Conservation (phyloP, 805 yeast genomes). For the Candida boidinii region DNA sequence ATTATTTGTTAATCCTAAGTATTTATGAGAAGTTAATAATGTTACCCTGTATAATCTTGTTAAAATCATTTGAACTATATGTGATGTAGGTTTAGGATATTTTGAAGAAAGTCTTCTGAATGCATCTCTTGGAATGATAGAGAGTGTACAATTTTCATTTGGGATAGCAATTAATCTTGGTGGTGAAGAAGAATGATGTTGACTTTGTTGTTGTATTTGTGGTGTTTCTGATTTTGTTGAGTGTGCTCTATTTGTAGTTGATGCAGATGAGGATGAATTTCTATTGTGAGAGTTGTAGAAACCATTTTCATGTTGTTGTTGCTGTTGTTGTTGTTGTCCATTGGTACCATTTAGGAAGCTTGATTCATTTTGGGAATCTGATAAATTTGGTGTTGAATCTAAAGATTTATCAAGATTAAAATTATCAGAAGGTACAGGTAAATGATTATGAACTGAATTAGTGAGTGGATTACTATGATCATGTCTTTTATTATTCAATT, state of each 20-base stretch:
- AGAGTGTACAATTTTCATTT: slow-evolving; percentile 67
- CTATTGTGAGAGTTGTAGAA: slow-evolving; percentile 4
- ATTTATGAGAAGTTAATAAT: slow-evolving; percentile 80
- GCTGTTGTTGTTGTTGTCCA: slow-evolving; percentile 3
- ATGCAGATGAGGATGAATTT: slow-evolving; percentile 7
- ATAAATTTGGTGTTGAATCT: slow-evolving; percentile 3
- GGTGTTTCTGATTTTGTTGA: slow-evolving; percentile 6
- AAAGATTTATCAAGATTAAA: slow-evolving; percentile 12
- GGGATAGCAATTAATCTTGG: slow-evolving; percentile 62
- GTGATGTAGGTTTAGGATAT: slow-evolving; percentile 86
- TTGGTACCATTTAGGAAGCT: not conserved
- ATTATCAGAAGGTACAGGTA: slow-evolving; percentile 9
- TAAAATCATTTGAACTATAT: slow-evolving; percentile 86
- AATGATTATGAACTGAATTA: not conserved
- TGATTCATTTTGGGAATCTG: too few relatives aligned
- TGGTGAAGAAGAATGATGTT: too few relatives aligned
- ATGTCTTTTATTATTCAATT: too few relatives aligned
- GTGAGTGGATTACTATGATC: not conserved
- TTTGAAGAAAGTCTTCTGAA: slow-evolving; percentile 62
- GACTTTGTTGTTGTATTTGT: not conserved
- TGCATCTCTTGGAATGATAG: slow-evolving; percentile 83
- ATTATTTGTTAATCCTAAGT: slow-evolving; percentile 77
- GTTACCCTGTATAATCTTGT: slow-evolving; percentile 86
- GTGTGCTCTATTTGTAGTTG: too few relatives aligned
- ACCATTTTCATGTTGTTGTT: slow-evolving; percentile 7